Base-by-base conservation (phyloP, 768 basidiomycete species). In the Polyporus arcularius region DNA sequence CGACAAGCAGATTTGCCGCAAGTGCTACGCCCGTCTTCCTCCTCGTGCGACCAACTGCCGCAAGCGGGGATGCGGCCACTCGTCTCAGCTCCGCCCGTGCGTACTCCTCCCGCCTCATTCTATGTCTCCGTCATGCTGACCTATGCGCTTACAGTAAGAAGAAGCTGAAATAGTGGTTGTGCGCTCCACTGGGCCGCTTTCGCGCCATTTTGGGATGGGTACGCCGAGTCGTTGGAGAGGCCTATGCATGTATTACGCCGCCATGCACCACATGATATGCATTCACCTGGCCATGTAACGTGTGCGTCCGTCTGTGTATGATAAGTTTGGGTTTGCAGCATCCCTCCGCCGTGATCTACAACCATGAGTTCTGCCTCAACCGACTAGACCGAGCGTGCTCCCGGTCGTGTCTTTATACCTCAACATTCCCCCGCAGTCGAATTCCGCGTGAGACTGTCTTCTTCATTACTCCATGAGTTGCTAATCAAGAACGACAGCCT, bases 1-100 rank as follows among this genome's bases (percentile, higher is more conserved):
- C 76, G 94, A 97, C 80, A 96, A 96, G 85, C 93, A 96, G 76
- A 98, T 98, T 71, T 98, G 97, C 86, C 94, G 97, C 78, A 98
- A 98, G 79, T 98, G 97, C 83, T 98, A 98, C 77, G 97, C 97
- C 47, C 96, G 97, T 70, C 96, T 98, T 70, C 96, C 97, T 65
- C 96, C 96, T 55, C 94, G 97, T 75, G 97, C 97, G 40, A 98
- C 96, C 81, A 98, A 99, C 87, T 98, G 97, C 88, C 85, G 96
- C 75, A 96, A 96, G 82, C 85, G 94, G 67, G 84, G 86, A 61
- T 96, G 95, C 72, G 94, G 94, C 18, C 92, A 92, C 77, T 92
- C 90, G 49, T 89, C 87, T 63, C 92, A 93, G 71, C 92, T 96
- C 80, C 88, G 92, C 76, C 92, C 92, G 92, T 94, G 65, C 75